A percentile compares a stretch with the other conserved stretches of the same genome.
Conservation (phyloP, 345 rosid species). For the Diplotaxis tenuifolia region DNA sequence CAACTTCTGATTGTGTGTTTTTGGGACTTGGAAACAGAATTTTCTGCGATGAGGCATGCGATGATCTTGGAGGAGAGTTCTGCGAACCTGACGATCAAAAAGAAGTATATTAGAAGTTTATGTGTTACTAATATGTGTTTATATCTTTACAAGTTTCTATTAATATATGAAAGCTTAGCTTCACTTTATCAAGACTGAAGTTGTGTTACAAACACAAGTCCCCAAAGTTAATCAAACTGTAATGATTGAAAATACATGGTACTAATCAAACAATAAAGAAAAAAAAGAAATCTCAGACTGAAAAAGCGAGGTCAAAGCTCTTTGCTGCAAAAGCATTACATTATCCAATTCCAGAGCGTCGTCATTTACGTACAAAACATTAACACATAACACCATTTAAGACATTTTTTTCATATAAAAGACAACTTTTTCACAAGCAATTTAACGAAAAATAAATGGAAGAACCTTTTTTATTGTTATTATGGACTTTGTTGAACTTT, state of each 20-base stretch:
- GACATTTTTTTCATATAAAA: too few relatives aligned
- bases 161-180: slow-evolving; percentile 1
- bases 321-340: too few relatives aligned
- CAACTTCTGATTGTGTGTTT: slow-evolving; percentile 16
- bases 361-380: too few relatives aligned
- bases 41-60: slow-evolving; percentile 74
- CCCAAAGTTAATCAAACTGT: neutral
- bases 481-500: neutral
- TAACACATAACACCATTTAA: too few relatives aligned
- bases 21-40: slow-evolving; percentile 46
- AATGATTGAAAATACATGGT: neutral
- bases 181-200: neutral
- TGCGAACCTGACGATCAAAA: slow-evolving; percentile 58
- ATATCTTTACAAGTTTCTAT: slow-evolving; percentile 5
- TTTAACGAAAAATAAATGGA: too few relatives aligned
- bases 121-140: slow-evolving; percentile 27
- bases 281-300: too few relatives aligned
- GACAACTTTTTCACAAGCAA: too few relatives aligned
- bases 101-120: slow-evolving; percentile 37
- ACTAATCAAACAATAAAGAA: neutral
- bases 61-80: slow-evolving; percentile 94
- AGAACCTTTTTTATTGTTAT: neutral
- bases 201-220: neutral
- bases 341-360: too few relatives aligned
- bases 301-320: neutral